phyloP scores from a whole-genome alignment of 371 early-diverging fungal species.

The Lichtheimia corymbifera region DNA sequence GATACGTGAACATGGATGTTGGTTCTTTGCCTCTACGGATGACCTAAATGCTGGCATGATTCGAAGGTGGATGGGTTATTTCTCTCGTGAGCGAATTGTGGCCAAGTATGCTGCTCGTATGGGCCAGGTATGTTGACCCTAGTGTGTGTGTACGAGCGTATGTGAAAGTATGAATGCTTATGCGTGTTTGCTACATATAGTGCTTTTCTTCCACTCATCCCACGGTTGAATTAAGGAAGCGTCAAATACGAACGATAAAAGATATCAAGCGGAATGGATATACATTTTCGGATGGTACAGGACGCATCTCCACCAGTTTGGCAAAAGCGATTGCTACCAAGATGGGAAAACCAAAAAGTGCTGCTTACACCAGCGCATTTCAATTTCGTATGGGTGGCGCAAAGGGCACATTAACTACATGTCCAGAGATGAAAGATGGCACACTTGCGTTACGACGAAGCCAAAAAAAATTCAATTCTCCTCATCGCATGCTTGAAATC shows the following conservation, averaged over 20 bases:
- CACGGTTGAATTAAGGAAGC: slow-evolving; percentile 23
- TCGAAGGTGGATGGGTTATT: slow-evolving; percentile 69
- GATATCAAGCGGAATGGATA: slow-evolving; percentile 10
- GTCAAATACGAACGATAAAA: slow-evolving; percentile 19
- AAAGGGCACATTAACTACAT: slow-evolving; percentile 64
- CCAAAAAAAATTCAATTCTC: slow-evolving; percentile 64
- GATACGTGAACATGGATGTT: slow-evolving; percentile 64
- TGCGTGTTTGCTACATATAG: slow-evolving; percentile 1
- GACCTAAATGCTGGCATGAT: slow-evolving; percentile 48
- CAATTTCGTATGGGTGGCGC: slow-evolving; percentile 77
- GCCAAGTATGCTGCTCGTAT: slow-evolving; percentile 66
- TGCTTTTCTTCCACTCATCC: slow-evolving; percentile 61
- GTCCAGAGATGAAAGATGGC: slow-evolving; percentile 19
- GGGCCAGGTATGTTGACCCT: slow-evolving; percentile 64
- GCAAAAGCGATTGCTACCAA: slow-evolving; percentile 45
- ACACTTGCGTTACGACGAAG: slow-evolving; percentile 55
- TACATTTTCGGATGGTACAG: slow-evolving; percentile 74
- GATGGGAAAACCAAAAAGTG: slow-evolving; percentile 30
- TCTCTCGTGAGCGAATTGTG: slow-evolving; percentile 55
- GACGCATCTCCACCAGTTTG: slow-evolving; percentile 54
- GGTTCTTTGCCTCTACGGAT: slow-evolving; percentile 60
- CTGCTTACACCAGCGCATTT: slow-evolving; percentile 63
- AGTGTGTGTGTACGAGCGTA: too few relatives aligned
- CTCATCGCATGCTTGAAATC: slow-evolving; percentile 53
- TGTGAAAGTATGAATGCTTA: too few relatives aligned